These are phyloP conservation scores for Sporothrix sp. DNA, from an alignment of 2,329 filamentous ascomycete species.

Conservation along the genomic window DNA sequence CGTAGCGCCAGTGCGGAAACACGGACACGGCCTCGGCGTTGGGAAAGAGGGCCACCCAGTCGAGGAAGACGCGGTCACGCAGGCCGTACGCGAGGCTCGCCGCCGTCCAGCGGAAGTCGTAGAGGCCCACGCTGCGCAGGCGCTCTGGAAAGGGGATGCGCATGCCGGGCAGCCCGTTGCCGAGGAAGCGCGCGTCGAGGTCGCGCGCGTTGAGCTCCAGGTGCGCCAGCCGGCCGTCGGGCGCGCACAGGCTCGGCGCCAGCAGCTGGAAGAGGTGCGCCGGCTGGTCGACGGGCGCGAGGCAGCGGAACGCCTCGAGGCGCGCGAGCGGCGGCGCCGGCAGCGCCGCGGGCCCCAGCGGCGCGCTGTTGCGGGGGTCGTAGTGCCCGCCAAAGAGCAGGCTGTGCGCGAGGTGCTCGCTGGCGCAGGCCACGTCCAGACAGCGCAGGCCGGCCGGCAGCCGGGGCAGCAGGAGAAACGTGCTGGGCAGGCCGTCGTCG, in stretches of 20 bases:
- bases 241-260: background rate
- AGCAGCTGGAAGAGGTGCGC: slow-evolving; percentile 5
- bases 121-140: slow-evolving; percentile 14
- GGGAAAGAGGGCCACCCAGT: slow-evolving; percentile 15
- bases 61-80: slow-evolving; percentile 6
- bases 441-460: slow-evolving; percentile 11
- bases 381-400: background rate
- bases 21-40: slow-evolving; percentile 9
- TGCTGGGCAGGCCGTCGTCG: background rate
- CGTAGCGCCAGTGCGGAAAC: slow-evolving; percentile 8
- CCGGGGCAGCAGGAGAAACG: background rate
- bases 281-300: background rate
- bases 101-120: slow-evolving; percentile 11
- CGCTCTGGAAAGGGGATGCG: slow-evolving; percentile 4
- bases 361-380: background rate
- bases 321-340: background rate
- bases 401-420: background rate
- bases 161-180: background rate
- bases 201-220: slow-evolving; percentile 11
- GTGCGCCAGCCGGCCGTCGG: slow-evolving; percentile 7
- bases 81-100: background rate
- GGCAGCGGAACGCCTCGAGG: slow-evolving; percentile 14
- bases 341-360: too few relatives aligned
- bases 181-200: background rate
- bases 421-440: slow-evolving; percentile 12